Base-by-base conservation (phyloP, 208 protist species). In the Leptomonas seymouri region DNA sequence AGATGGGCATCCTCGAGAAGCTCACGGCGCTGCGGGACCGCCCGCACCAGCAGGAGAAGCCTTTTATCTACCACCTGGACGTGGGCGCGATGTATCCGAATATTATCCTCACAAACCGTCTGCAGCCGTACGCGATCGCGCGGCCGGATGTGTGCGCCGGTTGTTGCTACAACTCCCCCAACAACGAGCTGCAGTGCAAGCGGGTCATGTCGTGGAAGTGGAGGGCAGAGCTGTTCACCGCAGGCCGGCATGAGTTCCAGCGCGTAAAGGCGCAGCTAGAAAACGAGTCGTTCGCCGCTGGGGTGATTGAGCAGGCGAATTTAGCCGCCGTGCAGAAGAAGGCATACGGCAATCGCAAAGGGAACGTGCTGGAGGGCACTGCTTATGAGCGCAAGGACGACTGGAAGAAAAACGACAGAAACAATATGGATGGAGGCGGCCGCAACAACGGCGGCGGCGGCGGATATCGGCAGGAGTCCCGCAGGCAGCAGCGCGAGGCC, bases 41-140 rank as follows among this genome's bases (percentile, higher is more conserved):
- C 16, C 97, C 97, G 8, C 87, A 91, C 11, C 91, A 81, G 59
- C 49, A 84, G 50, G 85, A 85, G 57, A 74, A 73, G 30, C 99
- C 99, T 2, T 67, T 99, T 21, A 99, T 99, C 53, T 99, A 99
- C 76, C 99, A 99, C 85, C 80, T 99, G 1, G 99, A 99, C 71
- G 99, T 99, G 7, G 93, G 91, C 27, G 99, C 99, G 30, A 99
- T 99, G 99, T 99, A 99, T 90, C 99, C 99, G 0, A 99, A 99
- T 81, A 99, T 99, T 82, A 99, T 99, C 76, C 83, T 99, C 15
- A 99, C 99, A 0, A 99, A 99, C 75, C 88, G 99, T 44, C 93
- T 99, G 11, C 98, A 99, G 82, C 98, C 98, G 27, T 93, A 97
- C 66, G 94, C 99, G 15, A 96, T 99, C 45, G 94, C 99, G 3